These are phyloP conservation scores for Panicum hallii DNA, from an alignment of 202 grass and related monocot species.

Conservation along the genomic window DNA sequence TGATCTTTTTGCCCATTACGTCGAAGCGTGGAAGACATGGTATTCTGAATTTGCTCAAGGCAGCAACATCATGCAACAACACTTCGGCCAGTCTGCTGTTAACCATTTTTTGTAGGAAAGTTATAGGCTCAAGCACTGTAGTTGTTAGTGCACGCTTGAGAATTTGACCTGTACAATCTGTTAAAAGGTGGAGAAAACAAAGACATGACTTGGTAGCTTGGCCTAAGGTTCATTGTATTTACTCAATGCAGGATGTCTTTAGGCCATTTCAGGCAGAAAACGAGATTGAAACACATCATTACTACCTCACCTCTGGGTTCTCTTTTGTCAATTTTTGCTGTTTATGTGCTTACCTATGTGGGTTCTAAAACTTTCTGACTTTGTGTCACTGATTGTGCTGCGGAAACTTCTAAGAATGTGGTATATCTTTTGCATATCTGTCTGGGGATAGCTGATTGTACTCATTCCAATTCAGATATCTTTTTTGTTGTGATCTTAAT, in stretches of 20 bases:
- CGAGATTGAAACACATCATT: constrained; percentile 20
- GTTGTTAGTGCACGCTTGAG: constrained; percentile 41
- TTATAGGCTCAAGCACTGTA: constrained; percentile 20
- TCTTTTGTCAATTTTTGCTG: constrained; percentile 5
- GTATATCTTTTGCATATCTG: not conserved
- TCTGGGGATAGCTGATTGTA: not conserved
- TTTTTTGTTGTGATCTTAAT: not conserved
- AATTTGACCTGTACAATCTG: constrained; percentile 51
- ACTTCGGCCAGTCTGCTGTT: constrained; percentile 34
- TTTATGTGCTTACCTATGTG: constrained; percentile 1
- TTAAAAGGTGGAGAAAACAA: constrained; percentile 31
- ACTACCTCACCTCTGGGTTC: not conserved
- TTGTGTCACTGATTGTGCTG: not conserved
- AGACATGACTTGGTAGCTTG: constrained; percentile 17
- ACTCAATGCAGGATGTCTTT: constrained; percentile 52
- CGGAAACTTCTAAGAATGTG: not conserved
- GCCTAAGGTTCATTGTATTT: constrained; percentile 60
- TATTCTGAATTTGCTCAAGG: constrained; percentile 67
- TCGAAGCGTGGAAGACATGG: constrained; percentile 94
- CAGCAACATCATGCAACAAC: constrained; percentile 49
- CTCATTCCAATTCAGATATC: not conserved
- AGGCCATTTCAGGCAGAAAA: constrained; percentile 26
- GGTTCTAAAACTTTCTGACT: not conserved
- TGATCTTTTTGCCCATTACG: constrained; percentile 82
- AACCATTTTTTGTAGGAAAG: constrained; percentile 56